These are phyloP conservation scores for Pseudocercospora musae DNA, from an alignment of 2,329 filamentous ascomycete genomes.

Conservation along the genomic window DNA sequence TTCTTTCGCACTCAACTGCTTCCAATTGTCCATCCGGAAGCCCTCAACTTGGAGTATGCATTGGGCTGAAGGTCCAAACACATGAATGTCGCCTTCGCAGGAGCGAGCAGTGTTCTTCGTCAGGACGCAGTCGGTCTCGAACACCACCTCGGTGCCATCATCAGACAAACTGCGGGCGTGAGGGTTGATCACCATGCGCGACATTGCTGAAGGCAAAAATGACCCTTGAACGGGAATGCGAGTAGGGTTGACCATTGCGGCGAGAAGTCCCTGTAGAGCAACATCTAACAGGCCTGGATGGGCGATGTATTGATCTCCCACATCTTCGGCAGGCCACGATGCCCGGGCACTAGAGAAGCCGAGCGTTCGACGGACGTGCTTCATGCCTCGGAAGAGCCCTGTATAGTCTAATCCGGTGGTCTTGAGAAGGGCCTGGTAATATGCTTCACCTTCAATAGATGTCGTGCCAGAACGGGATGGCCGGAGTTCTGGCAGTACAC, in stretches of 20 bases:
- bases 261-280: slow-evolving; percentile 33
- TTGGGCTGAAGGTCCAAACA: slow-evolving; percentile 21
- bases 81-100: slow-evolving; percentile 19
- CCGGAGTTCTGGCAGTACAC: slow-evolving; percentile 15
- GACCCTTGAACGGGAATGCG: slow-evolving; percentile 20
- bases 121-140: slow-evolving; percentile 20
- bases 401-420: slow-evolving; percentile 21
- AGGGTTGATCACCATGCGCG: slow-evolving; percentile 18
- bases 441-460: slow-evolving; percentile 19
- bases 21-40: slow-evolving; percentile 21
- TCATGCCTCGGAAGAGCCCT: slow-evolving; percentile 20
- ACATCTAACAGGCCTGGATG: slow-evolving; percentile 35
- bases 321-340: slow-evolving; percentile 19
- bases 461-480: slow-evolving; percentile 20
- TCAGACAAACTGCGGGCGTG: slow-evolving; percentile 17
- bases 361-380: slow-evolving; percentile 15
- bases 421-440: slow-evolving; percentile 18
- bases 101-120: slow-evolving; percentile 19
- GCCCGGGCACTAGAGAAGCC: slow-evolving; percentile 18
- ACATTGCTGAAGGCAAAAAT: slow-evolving; percentile 16
- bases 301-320: slow-evolving; percentile 19
- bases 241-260: slow-evolving; percentile 31
- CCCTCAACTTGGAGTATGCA: slow-evolving; percentile 19
- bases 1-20: slow-evolving; percentile 10
- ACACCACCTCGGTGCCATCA: slow-evolving; percentile 24